Percentiles rank a stretch among this genome's conserved stretches.
Conservation (phyloP, 306 rosid species). For the Prunus fruticosa region DNA sequence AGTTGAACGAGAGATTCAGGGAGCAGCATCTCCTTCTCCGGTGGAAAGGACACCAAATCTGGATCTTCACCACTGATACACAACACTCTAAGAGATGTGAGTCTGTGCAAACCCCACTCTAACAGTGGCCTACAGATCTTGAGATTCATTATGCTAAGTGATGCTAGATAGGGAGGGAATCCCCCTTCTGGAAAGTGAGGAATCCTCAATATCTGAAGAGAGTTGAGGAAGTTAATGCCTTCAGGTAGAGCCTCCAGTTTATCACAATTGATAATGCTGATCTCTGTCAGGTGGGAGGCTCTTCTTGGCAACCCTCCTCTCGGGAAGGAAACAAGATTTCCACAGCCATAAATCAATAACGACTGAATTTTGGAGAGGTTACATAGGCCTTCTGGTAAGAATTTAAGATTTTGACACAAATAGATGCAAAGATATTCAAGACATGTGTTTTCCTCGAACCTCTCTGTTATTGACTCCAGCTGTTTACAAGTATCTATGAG, state of each 20-base stretch:
- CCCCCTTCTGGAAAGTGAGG: background rate
- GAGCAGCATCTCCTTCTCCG: conserved; percentile 14
- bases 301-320: too few relatives aligned
- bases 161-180: conserved; percentile 19
- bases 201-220: conserved; percentile 18
- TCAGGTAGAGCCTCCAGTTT: background rate
- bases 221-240: conserved; percentile 10
- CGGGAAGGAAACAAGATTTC: background rate
- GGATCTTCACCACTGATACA: background rate
- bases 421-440: conserved; percentile 9
- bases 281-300: too few relatives aligned
- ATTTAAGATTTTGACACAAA: conserved; percentile 9
- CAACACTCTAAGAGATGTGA: conserved; percentile 12
- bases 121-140: background rate
- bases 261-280: too few relatives aligned
- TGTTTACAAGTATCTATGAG: conserved; percentile 4
- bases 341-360: background rate
- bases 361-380: background rate
- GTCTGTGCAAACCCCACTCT: conserved; percentile 14
- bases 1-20: conserved; percentile 17
- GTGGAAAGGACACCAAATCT: conserved; percentile 15
- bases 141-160: background rate
- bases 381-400: conserved; percentile 11
- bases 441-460: background rate
- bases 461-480: conserved; percentile 17